Evolutionary conservation across 2,329 filamentous ascomycete species (phyloP), one percentile per base, ranked within the genome.

Genomic region (Aureobasidium melanogenum): DNA sequence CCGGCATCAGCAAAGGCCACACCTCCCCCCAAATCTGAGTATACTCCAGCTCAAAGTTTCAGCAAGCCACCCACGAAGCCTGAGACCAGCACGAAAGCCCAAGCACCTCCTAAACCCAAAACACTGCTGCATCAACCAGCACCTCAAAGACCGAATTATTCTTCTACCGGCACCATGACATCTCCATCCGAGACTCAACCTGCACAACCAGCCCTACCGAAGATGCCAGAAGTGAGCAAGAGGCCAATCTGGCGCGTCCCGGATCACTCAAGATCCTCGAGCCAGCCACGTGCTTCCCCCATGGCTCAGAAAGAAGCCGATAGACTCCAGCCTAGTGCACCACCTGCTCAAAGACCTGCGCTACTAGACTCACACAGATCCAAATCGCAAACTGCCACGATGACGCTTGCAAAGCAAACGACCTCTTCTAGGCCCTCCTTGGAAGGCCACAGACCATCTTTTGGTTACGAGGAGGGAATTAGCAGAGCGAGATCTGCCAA

Each of bases 91-190:
- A 10, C 17, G 12, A 50, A 47, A 28, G 26, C 14, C 26, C 46
- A 59, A 10, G 46, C 32, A 28, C 46, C 60, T 24, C 44, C 32
- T 28, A 50, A 59, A 34, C 58, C 70, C 62, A 72, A 72, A 56
- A 58, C 69, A 4, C 66, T 69, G 34, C 68, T 76, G 41, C 81
- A 66, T 36, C 75, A 78, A 60, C 77, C 77, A 2, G 73, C 76
- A 44, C 80, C 84, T 36, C 76, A 78, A 5, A 66, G 54, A 75
- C 82, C 51, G 61, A 69, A 46, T 82, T 87, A 74, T 80, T 81
- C 86, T 9, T 88, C 86, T 10, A 87, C 84, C 61, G 91, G 91
- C 14, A 95, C 91, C 0, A 93, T 94, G 86, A 96, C 91, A 3
- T 81, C 78, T 12, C 82, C 85, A 12, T 70, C 71, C 5, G 79